A percentile compares a stretch with the other conserved stretches of the same genome.
Conservation (phyloP, 495 filamentous ascomycete species). For the Articulospora tetracladia region DNA sequence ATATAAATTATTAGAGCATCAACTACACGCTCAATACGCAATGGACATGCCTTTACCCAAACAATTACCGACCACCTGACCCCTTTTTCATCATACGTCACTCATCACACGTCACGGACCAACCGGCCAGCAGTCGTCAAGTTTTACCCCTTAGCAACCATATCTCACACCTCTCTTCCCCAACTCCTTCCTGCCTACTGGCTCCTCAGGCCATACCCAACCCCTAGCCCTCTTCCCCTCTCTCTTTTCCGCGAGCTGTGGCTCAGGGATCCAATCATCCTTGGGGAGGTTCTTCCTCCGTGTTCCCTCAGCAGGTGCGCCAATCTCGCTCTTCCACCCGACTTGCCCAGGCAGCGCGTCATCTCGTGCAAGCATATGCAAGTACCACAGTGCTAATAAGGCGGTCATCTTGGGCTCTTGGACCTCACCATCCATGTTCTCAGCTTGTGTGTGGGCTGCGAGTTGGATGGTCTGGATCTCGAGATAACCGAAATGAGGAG, state of each 20-base stretch:
- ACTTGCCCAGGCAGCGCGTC: conserved; percentile 62
- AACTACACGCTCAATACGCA: not conserved
- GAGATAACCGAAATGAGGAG: conserved; percentile 80
- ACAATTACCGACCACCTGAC: not conserved
- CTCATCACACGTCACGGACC: not conserved
- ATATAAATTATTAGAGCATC: not conserved
- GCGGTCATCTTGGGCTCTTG: conserved; percentile 56
- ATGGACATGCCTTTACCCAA: not conserved
- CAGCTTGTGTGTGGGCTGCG: conserved; percentile 27
- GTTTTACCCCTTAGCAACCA: conserved; percentile 14
- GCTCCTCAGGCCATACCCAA: conserved; percentile 80
- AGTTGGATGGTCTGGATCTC: conserved; percentile 66
- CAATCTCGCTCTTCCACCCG: conserved; percentile 72
- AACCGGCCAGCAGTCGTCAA: conserved; percentile 17
- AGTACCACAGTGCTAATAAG: conserved; percentile 78
- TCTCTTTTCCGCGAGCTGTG: conserved; percentile 75
- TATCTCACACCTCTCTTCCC: conserved; percentile 53
- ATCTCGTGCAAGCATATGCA: conserved; percentile 82
- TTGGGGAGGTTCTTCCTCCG: conserved; percentile 64
- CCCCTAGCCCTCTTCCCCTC: conserved; percentile 78
- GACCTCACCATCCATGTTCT: conserved; percentile 21
- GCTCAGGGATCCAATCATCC: conserved; percentile 85
- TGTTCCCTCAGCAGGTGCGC: conserved; percentile 73
- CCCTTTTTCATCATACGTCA: not conserved
- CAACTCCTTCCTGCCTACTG: conserved; percentile 51